Evolutionary conservation across 768 basidiomycete species (phyloP).

Genomic region (Hypholoma fasciculare): DNA sequence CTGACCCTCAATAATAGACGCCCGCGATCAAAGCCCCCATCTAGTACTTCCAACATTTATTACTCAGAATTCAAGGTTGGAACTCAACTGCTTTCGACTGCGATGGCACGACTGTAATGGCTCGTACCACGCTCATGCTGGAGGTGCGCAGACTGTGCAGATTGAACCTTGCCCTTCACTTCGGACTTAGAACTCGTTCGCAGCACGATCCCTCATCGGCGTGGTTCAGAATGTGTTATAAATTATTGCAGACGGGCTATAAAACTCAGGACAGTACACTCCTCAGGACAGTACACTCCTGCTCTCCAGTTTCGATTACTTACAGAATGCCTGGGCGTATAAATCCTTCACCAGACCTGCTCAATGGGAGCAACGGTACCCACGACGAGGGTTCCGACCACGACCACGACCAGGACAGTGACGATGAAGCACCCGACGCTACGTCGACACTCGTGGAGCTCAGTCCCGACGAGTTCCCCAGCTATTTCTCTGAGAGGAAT

Average conservation of each 20-base stretch:
- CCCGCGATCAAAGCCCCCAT: not conserved
- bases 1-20: not conserved
- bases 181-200: conserved; percentile 10
- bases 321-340: not conserved
- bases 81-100: not conserved
- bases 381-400: not conserved
- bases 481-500: conserved; percentile 56
- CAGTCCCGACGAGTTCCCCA: conserved; percentile 51
- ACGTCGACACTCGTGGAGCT: conserved; percentile 35
- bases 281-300: not conserved
- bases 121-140: conserved; percentile 5
- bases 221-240: conserved; percentile 10
- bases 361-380: not conserved
- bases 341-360: not conserved
- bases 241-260: conserved; percentile 1
- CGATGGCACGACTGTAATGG: not conserved
- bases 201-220: conserved; percentile 15
- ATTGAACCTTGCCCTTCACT: conserved; percentile 1
- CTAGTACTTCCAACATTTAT: not conserved
- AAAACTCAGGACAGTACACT: not conserved
- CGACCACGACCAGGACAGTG: conserved; percentile 12
- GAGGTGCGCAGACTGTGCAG: not conserved
- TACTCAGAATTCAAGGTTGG: not conserved
- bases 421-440: not conserved
- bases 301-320: not conserved